Base-by-base conservation (phyloP, 805 yeast species). In the Ogataea henricii region DNA sequence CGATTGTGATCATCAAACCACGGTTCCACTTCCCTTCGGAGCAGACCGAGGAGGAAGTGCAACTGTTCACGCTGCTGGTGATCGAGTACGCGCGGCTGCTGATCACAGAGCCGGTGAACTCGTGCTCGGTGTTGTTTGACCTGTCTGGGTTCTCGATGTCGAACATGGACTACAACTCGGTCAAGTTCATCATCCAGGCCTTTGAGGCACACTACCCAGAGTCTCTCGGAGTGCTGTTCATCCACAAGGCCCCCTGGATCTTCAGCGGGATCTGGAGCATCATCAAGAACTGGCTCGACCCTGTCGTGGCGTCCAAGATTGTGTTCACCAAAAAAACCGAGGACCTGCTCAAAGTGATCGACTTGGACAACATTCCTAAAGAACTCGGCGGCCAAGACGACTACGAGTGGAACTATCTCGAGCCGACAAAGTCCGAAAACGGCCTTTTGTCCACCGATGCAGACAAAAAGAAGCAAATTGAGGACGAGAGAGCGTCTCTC, bases 161-260 rank as follows among this genome's bases (percentile, higher is more conserved):
- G 50, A 94, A 92, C 65, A 94, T 96, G 87, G 99, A 94, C 70
- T 89, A 89, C 63, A 76, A 80, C 3, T 89, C 97, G 4, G 95
- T 94, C 50, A 91, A 91, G 69, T 92, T 88, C 68, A 79, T 94
- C 69, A 85, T 91, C 51, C 79, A 82, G 46, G 86, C 91, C 51
- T 90, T 94, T 67, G 98, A 94, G 73, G 96, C 96, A 0, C 96
- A 92, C 64, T 94, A 92, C 66, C 99, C 99, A 1, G 99, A 94
- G 69, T 85, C 89, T 34, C 76, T 94, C 51, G 97, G 96, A 14
- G 80, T 79, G 47, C 71, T 94, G 45, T 78, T 89, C 56, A 86
- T 94, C 51, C 96, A 89, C 71, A 87, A 87, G 59, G 97, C 99
- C 0, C 99, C 99, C 22, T 90, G 97, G 98, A 81, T 94, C 46